Evolutionary conservation across 306 rosid genomes (phyloP).

Genomic region (Mimosa bimucronata): DNA sequence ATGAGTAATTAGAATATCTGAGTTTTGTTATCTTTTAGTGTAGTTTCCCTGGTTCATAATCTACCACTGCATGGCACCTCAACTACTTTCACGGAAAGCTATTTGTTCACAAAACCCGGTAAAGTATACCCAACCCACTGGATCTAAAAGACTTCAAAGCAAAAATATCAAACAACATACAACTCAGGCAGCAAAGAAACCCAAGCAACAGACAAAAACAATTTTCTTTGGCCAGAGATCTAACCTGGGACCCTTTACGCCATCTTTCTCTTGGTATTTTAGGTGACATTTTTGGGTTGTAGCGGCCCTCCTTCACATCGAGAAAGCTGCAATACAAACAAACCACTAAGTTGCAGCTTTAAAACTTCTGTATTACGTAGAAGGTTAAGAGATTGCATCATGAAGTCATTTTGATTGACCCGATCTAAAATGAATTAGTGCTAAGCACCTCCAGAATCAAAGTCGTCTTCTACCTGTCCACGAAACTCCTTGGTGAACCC

Average conservation of each 20-base stretch:
- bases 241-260: slow-evolving; percentile 99
- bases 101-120: neutral
- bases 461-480: slow-evolving; percentile 93
- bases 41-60: neutral
- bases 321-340: slow-evolving; percentile 74
- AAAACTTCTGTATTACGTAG: slow-evolving; percentile 23
- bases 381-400: slow-evolving; percentile 13
- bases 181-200: slow-evolving; percentile 20
- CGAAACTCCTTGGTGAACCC: slow-evolving; percentile 84
- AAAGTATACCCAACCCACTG: slow-evolving; percentile 12
- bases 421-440: slow-evolving; percentile 47
- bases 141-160: slow-evolving; percentile 12
- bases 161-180: slow-evolving; percentile 13
- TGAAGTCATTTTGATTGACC: slow-evolving; percentile 31
- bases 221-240: neutral
- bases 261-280: slow-evolving; percentile 80
- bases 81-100: slow-evolving; percentile 13
- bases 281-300: slow-evolving; percentile 92
- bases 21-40: neutral
- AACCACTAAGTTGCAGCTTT: slow-evolving; percentile 24
- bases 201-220: slow-evolving; percentile 1
- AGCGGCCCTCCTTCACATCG: slow-evolving; percentile 90
- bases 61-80: neutral
- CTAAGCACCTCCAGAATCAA: slow-evolving; percentile 59
- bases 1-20: neutral